Percentiles rank a stretch among this genome's conserved stretches.
Conservation (phyloP, 495 filamentous ascomycete genomes). For the Zalerion maritima region DNA sequence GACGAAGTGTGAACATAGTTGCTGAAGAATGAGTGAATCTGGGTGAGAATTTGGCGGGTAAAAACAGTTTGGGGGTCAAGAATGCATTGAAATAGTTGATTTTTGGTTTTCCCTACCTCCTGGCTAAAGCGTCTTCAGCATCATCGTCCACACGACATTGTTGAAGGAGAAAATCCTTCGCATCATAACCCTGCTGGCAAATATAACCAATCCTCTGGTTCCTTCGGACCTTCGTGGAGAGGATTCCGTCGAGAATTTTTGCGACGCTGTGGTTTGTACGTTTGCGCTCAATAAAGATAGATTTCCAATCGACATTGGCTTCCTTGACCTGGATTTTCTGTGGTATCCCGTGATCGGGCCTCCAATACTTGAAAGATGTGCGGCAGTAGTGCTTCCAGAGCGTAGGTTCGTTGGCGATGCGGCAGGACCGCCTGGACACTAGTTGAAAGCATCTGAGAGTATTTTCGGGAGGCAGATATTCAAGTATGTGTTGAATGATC, state of each 20-base stretch:
- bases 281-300: slow-evolving; percentile 48
- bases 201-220: slow-evolving; percentile 56
- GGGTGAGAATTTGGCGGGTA: slow-evolving; percentile 3
- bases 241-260: slow-evolving; percentile 49
- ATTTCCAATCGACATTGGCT: slow-evolving; percentile 60
- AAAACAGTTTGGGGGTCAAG: background rate
- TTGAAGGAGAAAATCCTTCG: slow-evolving; percentile 65
- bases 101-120: too few species aligned
- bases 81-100: too few species aligned
- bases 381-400: slow-evolving; percentile 70
- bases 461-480: slow-evolving; percentile 40
- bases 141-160: slow-evolving; percentile 45
- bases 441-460: slow-evolving; percentile 34
- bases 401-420: slow-evolving; percentile 50
- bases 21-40: background rate
- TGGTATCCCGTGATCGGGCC: slow-evolving; percentile 44
- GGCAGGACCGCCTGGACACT: slow-evolving; percentile 48
- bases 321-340: slow-evolving; percentile 35
- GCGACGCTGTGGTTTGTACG: slow-evolving; percentile 39
- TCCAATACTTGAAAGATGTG: slow-evolving; percentile 56
- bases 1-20: slow-evolving; percentile 1
- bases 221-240: slow-evolving; percentile 51
- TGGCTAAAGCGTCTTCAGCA: slow-evolving; percentile 61
- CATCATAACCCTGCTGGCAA: slow-evolving; percentile 64
- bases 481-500: slow-evolving; percentile 55